Evolutionary conservation across 1,284 basidiomycete genomes (phyloP).

Genomic region (Ustilago loliicola): DNA sequence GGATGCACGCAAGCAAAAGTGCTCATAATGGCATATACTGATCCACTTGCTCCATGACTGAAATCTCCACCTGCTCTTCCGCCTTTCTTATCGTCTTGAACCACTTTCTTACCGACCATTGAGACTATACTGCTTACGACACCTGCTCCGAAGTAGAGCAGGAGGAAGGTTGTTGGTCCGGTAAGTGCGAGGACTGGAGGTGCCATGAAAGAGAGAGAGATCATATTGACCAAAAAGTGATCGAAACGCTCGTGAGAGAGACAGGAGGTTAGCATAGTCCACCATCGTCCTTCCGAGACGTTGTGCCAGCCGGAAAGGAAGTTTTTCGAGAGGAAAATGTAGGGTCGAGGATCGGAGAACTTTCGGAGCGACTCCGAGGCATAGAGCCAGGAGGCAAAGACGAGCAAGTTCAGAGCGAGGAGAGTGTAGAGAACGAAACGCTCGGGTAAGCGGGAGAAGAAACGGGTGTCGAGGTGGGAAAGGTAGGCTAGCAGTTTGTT

Average conservation of each 20-base stretch:
- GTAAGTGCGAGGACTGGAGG: conserved; percentile 79
- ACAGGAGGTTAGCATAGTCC: conserved; percentile 81
- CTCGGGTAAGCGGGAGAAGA: conserved; percentile 16
- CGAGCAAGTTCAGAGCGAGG: conserved; percentile 48
- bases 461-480: conserved; percentile 5
- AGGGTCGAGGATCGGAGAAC: conserved; percentile 75
- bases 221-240: conserved; percentile 83
- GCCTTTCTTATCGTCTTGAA: not conserved
- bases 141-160: conserved; percentile 79
- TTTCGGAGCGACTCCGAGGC: conserved; percentile 40
- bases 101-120: conserved; percentile 75
- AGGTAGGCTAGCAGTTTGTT: not conserved
- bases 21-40: conserved; percentile 78
- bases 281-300: conserved; percentile 80
- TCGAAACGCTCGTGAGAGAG: conserved; percentile 49
- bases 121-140: conserved; percentile 72
- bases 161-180: conserved; percentile 80
- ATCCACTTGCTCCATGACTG: conserved; percentile 68
- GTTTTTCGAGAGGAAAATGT: conserved; percentile 78
- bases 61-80: not conserved
- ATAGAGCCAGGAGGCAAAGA: conserved; percentile 56
- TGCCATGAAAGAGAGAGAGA: conserved; percentile 85
- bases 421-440: conserved; percentile 40
- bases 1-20: conserved; percentile 81
- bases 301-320: conserved; percentile 78